Evolutionary conservation across 2,329 filamentous ascomycete genomes (phyloP).

Genomic region (Pseudogymnoascus sp.): DNA sequence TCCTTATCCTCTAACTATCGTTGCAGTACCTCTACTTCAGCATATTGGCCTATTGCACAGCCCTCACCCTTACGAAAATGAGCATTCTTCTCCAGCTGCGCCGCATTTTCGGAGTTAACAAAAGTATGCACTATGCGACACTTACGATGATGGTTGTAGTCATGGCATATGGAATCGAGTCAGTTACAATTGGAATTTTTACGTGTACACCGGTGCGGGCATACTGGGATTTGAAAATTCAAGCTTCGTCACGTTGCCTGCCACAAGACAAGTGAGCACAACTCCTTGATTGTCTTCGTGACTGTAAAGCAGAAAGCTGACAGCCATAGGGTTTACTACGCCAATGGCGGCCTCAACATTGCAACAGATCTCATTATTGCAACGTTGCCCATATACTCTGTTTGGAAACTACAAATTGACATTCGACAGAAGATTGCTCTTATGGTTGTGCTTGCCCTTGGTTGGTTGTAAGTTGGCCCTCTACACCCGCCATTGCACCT

Average conservation of each 20-base stretch:
- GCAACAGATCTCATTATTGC: slow-evolving; percentile 36
- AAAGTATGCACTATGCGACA: background rate
- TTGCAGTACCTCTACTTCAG: background rate
- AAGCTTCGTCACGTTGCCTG: slow-evolving; percentile 34
- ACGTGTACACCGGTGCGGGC: slow-evolving; percentile 37
- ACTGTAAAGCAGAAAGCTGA: background rate
- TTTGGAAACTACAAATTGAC: slow-evolving; percentile 35
- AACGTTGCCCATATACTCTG: slow-evolving; percentile 34
- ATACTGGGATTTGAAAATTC: slow-evolving; percentile 33
- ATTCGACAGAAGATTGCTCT: slow-evolving; percentile 31
- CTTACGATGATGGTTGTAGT: slow-evolving; percentile 14
- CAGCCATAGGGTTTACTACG: background rate
- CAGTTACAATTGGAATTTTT: slow-evolving; percentile 36
- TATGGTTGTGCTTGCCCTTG: slow-evolving; percentile 33
- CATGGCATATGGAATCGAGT: background rate
- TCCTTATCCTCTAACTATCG: background rate
- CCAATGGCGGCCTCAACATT: slow-evolving; percentile 25
- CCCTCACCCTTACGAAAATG: background rate
- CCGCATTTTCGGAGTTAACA: slow-evolving; percentile 25
- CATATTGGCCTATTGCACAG: background rate
- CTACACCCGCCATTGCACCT: no score
- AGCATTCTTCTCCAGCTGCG: slow-evolving; percentile 36
- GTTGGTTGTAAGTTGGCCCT: slow-evolving; percentile 24
- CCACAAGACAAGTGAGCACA: slow-evolving; percentile 21
- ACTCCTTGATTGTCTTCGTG: background rate